Conservation (phyloP, 2,329 filamentous ascomycete species). For the Geosmithia putterillii region DNA sequence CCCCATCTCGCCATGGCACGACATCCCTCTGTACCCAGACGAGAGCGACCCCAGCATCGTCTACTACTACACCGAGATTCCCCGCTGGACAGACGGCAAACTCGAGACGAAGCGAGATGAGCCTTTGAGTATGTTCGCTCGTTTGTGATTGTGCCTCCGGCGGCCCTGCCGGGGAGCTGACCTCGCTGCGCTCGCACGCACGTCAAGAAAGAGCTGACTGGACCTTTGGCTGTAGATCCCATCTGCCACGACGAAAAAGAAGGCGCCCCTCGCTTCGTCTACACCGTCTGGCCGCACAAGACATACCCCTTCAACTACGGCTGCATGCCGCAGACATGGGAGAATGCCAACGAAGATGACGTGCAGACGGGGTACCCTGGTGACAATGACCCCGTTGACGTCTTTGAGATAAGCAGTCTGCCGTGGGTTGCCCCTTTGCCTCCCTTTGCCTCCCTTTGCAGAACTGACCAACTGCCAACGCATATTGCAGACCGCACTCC, state of each 20-base stretch:
- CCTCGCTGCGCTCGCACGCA: too few relatives aligned
- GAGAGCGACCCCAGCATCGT: constrained; percentile 18
- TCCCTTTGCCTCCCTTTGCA: background rate
- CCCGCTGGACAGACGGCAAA: constrained; percentile 26
- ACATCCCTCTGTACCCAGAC: constrained; percentile 25
- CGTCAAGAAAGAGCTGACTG: too few relatives aligned
- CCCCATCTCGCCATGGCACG: constrained; percentile 28
- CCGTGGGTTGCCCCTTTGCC: constrained; percentile 8
- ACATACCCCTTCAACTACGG: constrained; percentile 29
- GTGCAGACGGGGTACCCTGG: constrained; percentile 21
- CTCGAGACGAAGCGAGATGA: constrained; percentile 25
- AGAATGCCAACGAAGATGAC: constrained; percentile 26
- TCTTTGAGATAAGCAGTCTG: constrained; percentile 24
- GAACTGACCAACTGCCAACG: background rate
- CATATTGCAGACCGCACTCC: constrained; percentile 12
- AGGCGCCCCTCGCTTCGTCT: constrained; percentile 21
- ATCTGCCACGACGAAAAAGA: constrained; percentile 28
- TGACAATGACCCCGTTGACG: constrained; percentile 28
- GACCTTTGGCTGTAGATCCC: constrained; percentile 18
- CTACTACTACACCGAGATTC: constrained; percentile 27
- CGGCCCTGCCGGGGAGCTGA: too few relatives aligned
- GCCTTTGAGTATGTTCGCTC: constrained; percentile 18
- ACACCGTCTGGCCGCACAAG: constrained; percentile 29
- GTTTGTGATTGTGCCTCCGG: background rate
- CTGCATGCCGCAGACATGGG: constrained; percentile 31